Conservation (phyloP, 1,139 yeast genomes). For the Kazachstania sp. region DNA sequence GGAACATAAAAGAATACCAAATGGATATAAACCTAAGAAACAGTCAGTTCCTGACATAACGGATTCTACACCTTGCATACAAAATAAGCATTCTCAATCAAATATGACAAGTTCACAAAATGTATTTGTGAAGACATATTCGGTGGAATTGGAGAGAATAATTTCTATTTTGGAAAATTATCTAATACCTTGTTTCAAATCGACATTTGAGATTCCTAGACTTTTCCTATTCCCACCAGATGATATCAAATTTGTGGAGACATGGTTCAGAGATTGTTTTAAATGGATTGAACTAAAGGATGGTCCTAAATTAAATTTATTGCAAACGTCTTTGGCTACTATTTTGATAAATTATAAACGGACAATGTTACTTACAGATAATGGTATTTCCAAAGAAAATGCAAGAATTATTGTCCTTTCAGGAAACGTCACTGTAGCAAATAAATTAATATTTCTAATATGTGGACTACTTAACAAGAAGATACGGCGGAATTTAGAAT, state of each 20-base stretch:
- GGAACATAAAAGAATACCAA: background rate
- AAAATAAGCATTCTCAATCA: background rate
- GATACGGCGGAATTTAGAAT: conserved; percentile 1
- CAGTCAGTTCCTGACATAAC: background rate
- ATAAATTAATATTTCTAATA: conserved; percentile 46
- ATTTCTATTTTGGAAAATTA: conserved; percentile 22
- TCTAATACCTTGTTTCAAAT: conserved; percentile 27
- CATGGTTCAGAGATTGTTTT: conserved; percentile 50
- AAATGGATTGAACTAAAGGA: conserved; percentile 59
- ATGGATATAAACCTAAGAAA: background rate
- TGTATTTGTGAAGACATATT: conserved; percentile 13
- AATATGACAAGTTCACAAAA: conserved; percentile 8
- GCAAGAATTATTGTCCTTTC: conserved; percentile 50
- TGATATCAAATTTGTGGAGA: conserved; percentile 27
- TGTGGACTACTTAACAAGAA: conserved; percentile 36
- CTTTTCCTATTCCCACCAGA: conserved; percentile 30
- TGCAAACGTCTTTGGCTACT: conserved; percentile 41
- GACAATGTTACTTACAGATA: conserved; percentile 18
- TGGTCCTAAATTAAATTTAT: conserved; percentile 36
- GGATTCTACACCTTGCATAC: background rate
- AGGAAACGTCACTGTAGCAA: conserved; percentile 53
- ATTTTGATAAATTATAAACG: conserved; percentile 36
- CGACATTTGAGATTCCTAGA: conserved; percentile 31
- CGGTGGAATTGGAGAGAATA: conserved; percentile 19
- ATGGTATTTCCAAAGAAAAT: conserved; percentile 23